A percentile compares a stretch with the other conserved stretches of the same genome.
These are phyloP conservation scores for Pythium folliculosum DNA, from an alignment of 352 stramenopile species.

Conservation along the genomic window DNA sequence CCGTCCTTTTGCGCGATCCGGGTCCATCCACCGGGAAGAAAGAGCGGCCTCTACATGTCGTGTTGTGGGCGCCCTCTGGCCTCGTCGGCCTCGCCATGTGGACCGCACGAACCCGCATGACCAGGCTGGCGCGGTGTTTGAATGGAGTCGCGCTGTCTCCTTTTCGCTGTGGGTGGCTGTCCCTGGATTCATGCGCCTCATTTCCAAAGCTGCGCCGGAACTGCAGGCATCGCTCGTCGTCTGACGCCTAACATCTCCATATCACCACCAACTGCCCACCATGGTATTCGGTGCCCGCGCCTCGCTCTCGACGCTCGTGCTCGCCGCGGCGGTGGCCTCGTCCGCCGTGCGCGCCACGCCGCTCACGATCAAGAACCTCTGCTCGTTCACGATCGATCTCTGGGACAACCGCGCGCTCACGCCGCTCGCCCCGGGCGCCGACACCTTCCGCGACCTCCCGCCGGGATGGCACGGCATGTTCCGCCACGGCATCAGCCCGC, in stretches of 20 bases:
- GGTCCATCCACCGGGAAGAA: not conserved
- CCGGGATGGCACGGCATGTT: constrained; percentile 32
- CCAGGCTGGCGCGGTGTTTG: not conserved
- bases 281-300: constrained; percentile 10
- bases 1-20: constrained; percentile 7
- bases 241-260: too few species aligned
- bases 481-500: constrained; percentile 44
- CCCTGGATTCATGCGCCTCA: too few species aligned
- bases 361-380: constrained; percentile 56
- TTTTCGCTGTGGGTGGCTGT: not conserved
- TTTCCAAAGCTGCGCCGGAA: constrained; percentile 1
- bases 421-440: constrained; percentile 40
- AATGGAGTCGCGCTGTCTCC: too few species aligned
- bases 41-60: not conserved
- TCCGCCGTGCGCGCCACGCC: constrained; percentile 9
- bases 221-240: not conserved
- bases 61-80: not conserved
- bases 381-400: constrained; percentile 42
- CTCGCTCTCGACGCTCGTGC: constrained; percentile 30
- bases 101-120: not conserved
- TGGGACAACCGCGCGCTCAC: constrained; percentile 47
- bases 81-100: not conserved
- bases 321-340: constrained; percentile 29
- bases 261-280: not conserved
- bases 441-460: constrained; percentile 28